Conservation (phyloP, 768 basidiomycete genomes). For the Hypsizygus marmoreus region DNA sequence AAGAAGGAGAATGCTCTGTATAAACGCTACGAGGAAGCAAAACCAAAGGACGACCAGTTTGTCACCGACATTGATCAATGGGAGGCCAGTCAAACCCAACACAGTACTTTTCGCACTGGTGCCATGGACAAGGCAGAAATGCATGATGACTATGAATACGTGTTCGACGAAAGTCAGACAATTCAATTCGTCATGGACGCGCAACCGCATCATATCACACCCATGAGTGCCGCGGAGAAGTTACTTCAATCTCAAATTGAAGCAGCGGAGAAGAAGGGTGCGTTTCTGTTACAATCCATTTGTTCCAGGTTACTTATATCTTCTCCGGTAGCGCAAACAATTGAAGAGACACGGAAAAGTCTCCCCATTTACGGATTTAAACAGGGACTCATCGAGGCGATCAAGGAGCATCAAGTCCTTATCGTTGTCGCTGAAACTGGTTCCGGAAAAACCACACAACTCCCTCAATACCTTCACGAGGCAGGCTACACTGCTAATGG, state of each 20-base stretch:
- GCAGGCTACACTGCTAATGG: conserved; percentile 92
- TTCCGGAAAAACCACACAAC: conserved; percentile 97
- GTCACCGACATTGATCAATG: conserved; percentile 97
- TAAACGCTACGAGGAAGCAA: conserved; percentile 92
- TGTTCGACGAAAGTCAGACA: conserved; percentile 97
- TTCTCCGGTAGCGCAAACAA: conserved; percentile 64
- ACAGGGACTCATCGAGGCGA: conserved; percentile 84
- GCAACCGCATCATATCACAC: conserved; percentile 61
- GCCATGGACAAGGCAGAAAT: conserved; percentile 87
- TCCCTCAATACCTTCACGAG: conserved; percentile 98
- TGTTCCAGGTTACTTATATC: conserved; percentile 2
- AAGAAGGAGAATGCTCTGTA: conserved; percentile 92
- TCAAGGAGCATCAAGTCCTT: conserved; percentile 89
- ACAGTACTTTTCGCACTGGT: conserved; percentile 88
- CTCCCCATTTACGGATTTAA: conserved; percentile 91
- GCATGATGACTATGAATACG: conserved; percentile 91
- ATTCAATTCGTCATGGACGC: conserved; percentile 93
- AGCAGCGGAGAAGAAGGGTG: conserved; percentile 88
- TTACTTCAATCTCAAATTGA: conserved; percentile 86
- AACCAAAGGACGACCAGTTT: conserved; percentile 90
- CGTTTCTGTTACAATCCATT: conserved; percentile 22
- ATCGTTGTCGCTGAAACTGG: conserved; percentile 99
- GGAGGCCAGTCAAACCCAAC: conserved; percentile 89
- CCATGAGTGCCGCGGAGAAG: conserved; percentile 82
- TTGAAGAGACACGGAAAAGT: conserved; percentile 92